Percentiles rank a stretch among this genome's conserved stretches.
These are phyloP conservation scores for Adenanthera pavonina DNA, from an alignment of 306 rosid genomes.

Conservation along the genomic window DNA sequence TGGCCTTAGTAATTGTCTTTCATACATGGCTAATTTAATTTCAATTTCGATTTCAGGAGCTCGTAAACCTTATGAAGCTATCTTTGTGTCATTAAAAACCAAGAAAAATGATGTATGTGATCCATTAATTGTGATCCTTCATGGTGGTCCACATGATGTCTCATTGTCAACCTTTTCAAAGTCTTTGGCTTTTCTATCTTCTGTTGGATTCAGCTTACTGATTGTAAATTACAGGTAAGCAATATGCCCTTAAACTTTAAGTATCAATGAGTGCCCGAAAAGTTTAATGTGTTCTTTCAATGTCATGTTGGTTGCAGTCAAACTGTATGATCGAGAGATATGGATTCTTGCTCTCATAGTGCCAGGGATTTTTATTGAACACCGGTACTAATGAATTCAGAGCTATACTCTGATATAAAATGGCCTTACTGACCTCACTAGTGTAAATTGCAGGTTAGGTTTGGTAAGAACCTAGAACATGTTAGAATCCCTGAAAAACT, in stretches of 20 bases:
- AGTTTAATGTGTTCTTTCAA: neutral
- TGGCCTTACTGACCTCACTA: neutral
- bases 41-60: conserved; percentile 70
- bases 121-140: conserved; percentile 82
- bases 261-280: neutral
- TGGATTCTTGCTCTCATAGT: neutral
- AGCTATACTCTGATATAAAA: too few species aligned
- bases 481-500: neutral
- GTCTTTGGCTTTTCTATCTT: conserved; percentile 77
- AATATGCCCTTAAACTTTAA: conserved; percentile 1
- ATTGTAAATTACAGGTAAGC: conserved; percentile 86
- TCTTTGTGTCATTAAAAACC: conserved; percentile 71
- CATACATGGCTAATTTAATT: neutral
- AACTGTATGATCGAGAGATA: conserved; percentile 6
- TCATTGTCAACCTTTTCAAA: conserved; percentile 79
- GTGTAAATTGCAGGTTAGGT: neutral
- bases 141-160: conserved; percentile 86
- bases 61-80: conserved; percentile 77
- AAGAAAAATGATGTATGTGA: conserved; percentile 57
- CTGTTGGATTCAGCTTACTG: conserved; percentile 79
- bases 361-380: neutral
- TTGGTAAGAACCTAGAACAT: neutral
- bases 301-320: neutral
- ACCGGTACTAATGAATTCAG: too few species aligned
- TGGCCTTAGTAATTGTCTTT: conserved; percentile 28